Conservation (phyloP, 1,284 basidiomycete species). For the Ustilago xerochloae region DNA sequence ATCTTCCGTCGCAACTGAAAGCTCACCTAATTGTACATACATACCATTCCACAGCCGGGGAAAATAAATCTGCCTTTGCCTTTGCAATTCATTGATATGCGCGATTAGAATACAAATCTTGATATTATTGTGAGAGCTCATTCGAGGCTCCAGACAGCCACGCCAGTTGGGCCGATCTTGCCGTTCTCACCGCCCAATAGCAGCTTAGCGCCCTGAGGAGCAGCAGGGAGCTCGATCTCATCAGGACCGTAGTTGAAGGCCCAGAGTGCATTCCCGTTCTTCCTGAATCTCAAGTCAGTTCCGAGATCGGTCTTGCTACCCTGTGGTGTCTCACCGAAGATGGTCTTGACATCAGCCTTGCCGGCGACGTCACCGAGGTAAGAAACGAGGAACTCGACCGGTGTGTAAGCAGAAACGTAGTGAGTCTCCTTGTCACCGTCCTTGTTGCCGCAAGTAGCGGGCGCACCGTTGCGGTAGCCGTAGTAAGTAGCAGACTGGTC, state of each 20-base stretch:
- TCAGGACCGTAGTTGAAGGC: conserved; percentile 52
- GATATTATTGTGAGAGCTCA: not conserved
- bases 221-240: conserved; percentile 29
- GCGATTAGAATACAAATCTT: not conserved
- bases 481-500: conserved; percentile 27
- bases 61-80: too few species aligned
- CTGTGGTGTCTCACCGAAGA: conserved; percentile 19
- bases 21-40: not conserved
- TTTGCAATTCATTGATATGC: not conserved
- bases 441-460: conserved; percentile 44
- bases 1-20: conserved; percentile 46
- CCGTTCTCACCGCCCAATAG: conserved; percentile 31
- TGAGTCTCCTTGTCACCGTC: conserved; percentile 34
- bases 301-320: conserved; percentile 34
- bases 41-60: not conserved
- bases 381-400: conserved; percentile 34
- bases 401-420: conserved; percentile 50
- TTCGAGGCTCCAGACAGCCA: conserved; percentile 38
- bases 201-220: conserved; percentile 28
- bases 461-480: conserved; percentile 41
- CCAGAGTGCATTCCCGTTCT: conserved; percentile 46
- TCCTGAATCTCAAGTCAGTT: conserved; percentile 34
- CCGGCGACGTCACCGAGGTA: conserved; percentile 37
- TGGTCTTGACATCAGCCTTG: conserved; percentile 27
- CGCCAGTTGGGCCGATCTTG: conserved; percentile 29